Evolutionary conservation across 1,139 yeast genomes (phyloP).

Genomic region (Saccharomyces pastorianus): DNA sequence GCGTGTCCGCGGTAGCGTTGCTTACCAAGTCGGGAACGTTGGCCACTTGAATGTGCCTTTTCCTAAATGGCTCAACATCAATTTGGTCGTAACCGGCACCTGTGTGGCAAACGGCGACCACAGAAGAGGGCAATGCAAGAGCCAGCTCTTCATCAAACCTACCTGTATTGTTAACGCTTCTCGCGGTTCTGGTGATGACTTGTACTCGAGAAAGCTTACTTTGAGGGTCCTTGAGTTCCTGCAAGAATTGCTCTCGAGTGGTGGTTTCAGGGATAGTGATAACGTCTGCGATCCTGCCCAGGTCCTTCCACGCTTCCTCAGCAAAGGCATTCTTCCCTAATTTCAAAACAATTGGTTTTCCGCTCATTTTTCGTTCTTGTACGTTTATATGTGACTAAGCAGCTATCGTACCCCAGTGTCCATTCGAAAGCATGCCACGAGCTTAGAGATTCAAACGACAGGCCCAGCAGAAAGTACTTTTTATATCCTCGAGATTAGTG

Average conservation of each 20-base stretch:
- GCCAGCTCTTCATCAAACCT: conserved; percentile 68
- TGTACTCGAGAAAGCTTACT: conserved; percentile 40
- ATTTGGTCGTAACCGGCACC: conserved; percentile 95
- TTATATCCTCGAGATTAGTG: background rate
- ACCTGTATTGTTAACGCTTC: conserved; percentile 48
- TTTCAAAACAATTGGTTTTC: conserved; percentile 50
- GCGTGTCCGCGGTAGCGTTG: conserved; percentile 77
- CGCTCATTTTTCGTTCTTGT: conserved; percentile 5
- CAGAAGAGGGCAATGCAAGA: conserved; percentile 47
- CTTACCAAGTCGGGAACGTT: conserved; percentile 70
- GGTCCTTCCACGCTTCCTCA: conserved; percentile 47
- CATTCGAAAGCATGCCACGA: too few species aligned
- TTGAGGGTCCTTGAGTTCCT: conserved; percentile 38
- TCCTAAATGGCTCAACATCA: conserved; percentile 38
- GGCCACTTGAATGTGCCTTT: conserved; percentile 50
- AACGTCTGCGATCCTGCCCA: conserved; percentile 44
- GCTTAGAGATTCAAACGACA: background rate
- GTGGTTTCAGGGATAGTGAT: conserved; percentile 36
- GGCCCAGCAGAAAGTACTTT: background rate
- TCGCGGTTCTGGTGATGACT: conserved; percentile 47
- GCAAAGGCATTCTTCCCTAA: conserved; percentile 49
- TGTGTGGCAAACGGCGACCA: conserved; percentile 62
- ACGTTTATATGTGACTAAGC: conserved; percentile 1
- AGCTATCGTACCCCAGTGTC: background rate
- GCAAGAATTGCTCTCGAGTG: conserved; percentile 45